phyloP scores from a whole-genome alignment of 352 stramenopile genomes.

The Pythium folliculosum region DNA sequence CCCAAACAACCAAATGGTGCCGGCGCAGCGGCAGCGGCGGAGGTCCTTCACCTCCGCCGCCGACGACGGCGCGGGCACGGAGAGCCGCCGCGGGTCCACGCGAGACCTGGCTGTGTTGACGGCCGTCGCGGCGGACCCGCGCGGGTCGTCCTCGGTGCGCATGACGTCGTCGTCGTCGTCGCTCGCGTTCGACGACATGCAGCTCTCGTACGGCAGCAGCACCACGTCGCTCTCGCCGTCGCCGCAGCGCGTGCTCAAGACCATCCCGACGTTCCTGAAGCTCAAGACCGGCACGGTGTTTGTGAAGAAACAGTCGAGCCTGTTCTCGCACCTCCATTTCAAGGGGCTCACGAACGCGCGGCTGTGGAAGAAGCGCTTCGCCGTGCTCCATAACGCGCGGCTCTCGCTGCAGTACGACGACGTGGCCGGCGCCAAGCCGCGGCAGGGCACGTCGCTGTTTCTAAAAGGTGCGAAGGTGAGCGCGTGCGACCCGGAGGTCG shows the following conservation, averaged over 20 bases:
- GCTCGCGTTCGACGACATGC: slow-evolving; percentile 13
- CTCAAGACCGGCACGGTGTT: slow-evolving; percentile 71
- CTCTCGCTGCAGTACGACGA: slow-evolving; percentile 79
- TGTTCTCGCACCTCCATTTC: slow-evolving; percentile 78
- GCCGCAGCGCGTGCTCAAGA: slow-evolving; percentile 21
- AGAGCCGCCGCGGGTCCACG: slow-evolving; percentile 6
- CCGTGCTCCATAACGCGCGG: slow-evolving; percentile 65
- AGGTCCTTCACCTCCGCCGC: slow-evolving; percentile 42
- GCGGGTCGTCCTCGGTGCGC: slow-evolving; percentile 4
- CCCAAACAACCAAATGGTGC: slow-evolving; percentile 6
- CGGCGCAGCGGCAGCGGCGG: slow-evolving; percentile 34
- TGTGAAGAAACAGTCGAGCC: slow-evolving; percentile 80
- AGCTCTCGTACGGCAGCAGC: slow-evolving; percentile 17
- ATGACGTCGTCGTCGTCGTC: slow-evolving; percentile 11
- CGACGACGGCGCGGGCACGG: slow-evolving; percentile 9
- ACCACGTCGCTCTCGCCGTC: slow-evolving; percentile 1
- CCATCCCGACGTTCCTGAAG: slow-evolving; percentile 43
- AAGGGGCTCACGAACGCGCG: slow-evolving; percentile 55
- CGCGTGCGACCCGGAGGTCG: slow-evolving; percentile 71
- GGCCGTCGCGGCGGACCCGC: background rate
- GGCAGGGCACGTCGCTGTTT: slow-evolving; percentile 63
- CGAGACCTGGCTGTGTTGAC: background rate
- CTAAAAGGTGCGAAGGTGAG: slow-evolving; percentile 75
- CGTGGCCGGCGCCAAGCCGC: slow-evolving; percentile 35
- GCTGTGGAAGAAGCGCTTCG: slow-evolving; percentile 85